Base-by-base conservation (phyloP, 192 early-diverging fungal genomes). In the Cetraspora pellucida region DNA sequence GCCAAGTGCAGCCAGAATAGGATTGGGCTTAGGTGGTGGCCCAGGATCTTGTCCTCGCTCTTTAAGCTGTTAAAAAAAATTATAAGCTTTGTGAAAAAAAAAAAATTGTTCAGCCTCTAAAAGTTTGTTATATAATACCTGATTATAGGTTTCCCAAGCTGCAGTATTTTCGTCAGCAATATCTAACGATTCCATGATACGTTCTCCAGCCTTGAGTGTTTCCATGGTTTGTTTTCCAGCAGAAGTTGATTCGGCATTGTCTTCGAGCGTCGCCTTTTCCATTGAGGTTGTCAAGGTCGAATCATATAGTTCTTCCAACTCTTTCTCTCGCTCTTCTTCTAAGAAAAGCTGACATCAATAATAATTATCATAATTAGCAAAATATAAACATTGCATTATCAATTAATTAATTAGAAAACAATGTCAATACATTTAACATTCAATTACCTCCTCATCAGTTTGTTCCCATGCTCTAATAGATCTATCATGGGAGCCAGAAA, bases 141-240 rank as follows among this genome's bases (percentile, higher is more conserved):
- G 81, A 52, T 90, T 87, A 76, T 90, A 92, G 23, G 82, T 89
- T 47, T 85, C 83, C 89, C 90, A 87, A 25, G 88, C 90, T 61
- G 83, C 76, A 44, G 87, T 88, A 75, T 98, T 95, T 72, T 93
- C 89, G 75, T 95, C 93, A 71, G 91, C 96, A 43, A 98, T 82
- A 50, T 96, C 93, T 59, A 99, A 84, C 10, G 97, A 95, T 77
- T 96, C 96, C 77, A 96, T 90, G 49, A 99, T 91, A 44, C 90
- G 86, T 80, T 99, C 97, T 77, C 96, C 96, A 14, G 97, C 93
- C 77, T 97, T 96, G 45, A 99, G 88, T n/a, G 96, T 95, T 81
- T 96, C 96, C 82, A 92, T 88, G 6, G 96, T 99, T 68, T 94
- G 89, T 78, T 91, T 94, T 13, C 93, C 93, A 2, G 96, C 93